These are phyloP conservation scores for Teunomyces lycoperdinae DNA, from an alignment of 805 yeast genomes.

Conservation along the genomic window DNA sequence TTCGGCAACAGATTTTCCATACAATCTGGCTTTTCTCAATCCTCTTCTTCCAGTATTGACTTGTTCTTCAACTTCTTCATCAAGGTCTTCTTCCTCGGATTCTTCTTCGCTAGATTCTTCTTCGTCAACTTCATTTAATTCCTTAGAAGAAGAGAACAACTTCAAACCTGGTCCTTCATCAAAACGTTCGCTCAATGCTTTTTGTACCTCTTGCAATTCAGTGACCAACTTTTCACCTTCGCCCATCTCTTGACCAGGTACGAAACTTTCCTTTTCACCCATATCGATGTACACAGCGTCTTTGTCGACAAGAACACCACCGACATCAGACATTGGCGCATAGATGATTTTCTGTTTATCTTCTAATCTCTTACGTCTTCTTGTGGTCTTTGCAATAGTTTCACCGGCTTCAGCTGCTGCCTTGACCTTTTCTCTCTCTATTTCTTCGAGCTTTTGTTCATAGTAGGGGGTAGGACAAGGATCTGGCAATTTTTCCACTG, in stretches of 20 bases:
- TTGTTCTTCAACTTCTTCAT: conserved; percentile 23
- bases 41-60: conserved; percentile 59
- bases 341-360: conserved; percentile 92
- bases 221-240: conserved; percentile 87
- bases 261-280: conserved; percentile 55
- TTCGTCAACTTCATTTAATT: conserved; percentile 38
- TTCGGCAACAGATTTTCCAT: conserved; percentile 51
- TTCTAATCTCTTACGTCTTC: conserved; percentile 85
- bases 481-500: conserved; percentile 89
- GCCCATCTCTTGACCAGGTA: conserved; percentile 62
- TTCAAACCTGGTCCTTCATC: conserved; percentile 68
- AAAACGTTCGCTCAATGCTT: conserved; percentile 55
- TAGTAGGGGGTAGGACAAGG: conserved; percentile 98
- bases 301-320: conserved; percentile 94
- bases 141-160: conserved; percentile 63
- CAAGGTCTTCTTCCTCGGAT: conserved; percentile 25
- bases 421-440: conserved; percentile 70
- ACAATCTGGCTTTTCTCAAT: conserved; percentile 56
- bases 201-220: conserved; percentile 67
- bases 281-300: conserved; percentile 96
- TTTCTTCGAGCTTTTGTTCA: conserved; percentile 80
- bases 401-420: conserved; percentile 62
- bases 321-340: conserved; percentile 99
- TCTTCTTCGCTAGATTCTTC: conserved; percentile 38
- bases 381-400: conserved; percentile 47